Evolutionary conservation across 768 basidiomycete genomes (phyloP).

Genomic region (Krasilnikovozyma curviuscula): DNA sequence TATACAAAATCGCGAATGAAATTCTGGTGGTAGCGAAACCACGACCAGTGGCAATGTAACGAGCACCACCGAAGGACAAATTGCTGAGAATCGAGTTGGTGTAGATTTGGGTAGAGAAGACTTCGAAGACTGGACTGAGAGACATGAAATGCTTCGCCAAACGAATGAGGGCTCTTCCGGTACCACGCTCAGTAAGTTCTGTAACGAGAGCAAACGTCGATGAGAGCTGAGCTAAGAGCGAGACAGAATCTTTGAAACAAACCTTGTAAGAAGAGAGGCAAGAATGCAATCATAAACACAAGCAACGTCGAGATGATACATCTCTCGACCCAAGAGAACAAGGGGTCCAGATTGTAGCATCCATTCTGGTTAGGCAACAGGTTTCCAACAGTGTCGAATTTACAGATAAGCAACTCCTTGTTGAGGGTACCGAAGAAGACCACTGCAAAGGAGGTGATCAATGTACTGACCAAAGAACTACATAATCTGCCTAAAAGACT

Average conservation of each 20-base stretch:
- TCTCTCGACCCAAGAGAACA: conserved; percentile 85
- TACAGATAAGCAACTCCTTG: conserved; percentile 56
- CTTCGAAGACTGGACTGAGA: conserved; percentile 84
- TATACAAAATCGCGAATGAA: conserved; percentile 85
- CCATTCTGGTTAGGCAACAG: conserved; percentile 61
- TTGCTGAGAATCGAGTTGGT: conserved; percentile 95
- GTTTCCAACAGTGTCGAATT: conserved; percentile 50
- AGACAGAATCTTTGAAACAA: conserved; percentile 12
- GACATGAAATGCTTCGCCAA: conserved; percentile 87
- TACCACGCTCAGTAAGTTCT: conserved; percentile 93
- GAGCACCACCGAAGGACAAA: conserved; percentile 89
- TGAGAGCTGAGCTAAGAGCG: background rate
- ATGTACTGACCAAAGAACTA: conserved; percentile 17
- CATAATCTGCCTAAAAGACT: conserved; percentile 24
- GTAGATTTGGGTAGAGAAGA: conserved; percentile 95
- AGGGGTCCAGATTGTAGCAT: conserved; percentile 84
- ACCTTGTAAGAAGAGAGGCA: conserved; percentile 92
- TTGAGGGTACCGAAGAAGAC: conserved; percentile 87
- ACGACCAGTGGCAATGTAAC: conserved; percentile 97
- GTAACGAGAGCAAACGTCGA: conserved; percentile 20
- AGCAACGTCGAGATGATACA: conserved; percentile 97
- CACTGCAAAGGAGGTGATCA: conserved; percentile 35
- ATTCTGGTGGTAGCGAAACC: conserved; percentile 94
- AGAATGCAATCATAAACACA: conserved; percentile 92
- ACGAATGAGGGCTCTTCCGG: conserved; percentile 73